Conservation (phyloP, 1,284 basidiomycete species). For the Sanghuangporus baumii region DNA sequence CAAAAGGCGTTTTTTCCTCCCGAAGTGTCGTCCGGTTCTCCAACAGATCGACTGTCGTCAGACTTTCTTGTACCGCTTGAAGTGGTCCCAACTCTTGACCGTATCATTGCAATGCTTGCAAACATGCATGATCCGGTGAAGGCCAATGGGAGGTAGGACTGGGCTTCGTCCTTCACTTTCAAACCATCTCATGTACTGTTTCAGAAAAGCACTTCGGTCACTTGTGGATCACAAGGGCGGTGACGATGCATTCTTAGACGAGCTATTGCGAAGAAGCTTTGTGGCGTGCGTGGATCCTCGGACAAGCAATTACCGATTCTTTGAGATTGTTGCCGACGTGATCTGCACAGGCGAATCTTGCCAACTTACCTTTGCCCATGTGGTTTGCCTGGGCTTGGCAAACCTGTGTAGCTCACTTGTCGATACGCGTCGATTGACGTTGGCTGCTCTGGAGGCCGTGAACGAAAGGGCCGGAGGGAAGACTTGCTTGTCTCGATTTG, state of each 20-base stretch:
- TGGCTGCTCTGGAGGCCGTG: conserved; percentile 72
- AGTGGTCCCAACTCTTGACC: conserved; percentile 49
- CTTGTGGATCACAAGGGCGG: conserved; percentile 59
- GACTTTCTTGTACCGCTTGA: conserved; percentile 53
- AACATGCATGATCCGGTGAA: conserved; percentile 48
- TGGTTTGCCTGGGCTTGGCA: conserved; percentile 77
- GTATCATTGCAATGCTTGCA: conserved; percentile 61
- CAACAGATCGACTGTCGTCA: conserved; percentile 45
- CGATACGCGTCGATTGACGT: conserved; percentile 70
- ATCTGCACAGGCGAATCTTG: conserved; percentile 54
- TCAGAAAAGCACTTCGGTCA: conserved; percentile 74
- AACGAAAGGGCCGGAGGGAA: conserved; percentile 60
- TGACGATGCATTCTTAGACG: conserved; percentile 62
- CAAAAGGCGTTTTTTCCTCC: conserved; percentile 70
- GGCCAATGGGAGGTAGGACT: conserved; percentile 55
- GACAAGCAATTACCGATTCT: conserved; percentile 61
- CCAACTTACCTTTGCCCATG: conserved; percentile 69
- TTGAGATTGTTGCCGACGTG: conserved; percentile 77
- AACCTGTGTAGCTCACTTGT: conserved; percentile 78
- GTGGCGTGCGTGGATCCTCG: conserved; percentile 50
- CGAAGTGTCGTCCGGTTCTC: conserved; percentile 53
- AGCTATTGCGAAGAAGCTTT: conserved; percentile 69
- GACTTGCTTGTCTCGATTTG: conserved; percentile 57
- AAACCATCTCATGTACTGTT: conserved; percentile 14
- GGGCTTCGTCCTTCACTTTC: not conserved